Evolutionary conservation across 78 protist species (phyloP), one percentile per base, ranked within the genome.

Genomic region (Paratrimastix pyriformis): DNA sequence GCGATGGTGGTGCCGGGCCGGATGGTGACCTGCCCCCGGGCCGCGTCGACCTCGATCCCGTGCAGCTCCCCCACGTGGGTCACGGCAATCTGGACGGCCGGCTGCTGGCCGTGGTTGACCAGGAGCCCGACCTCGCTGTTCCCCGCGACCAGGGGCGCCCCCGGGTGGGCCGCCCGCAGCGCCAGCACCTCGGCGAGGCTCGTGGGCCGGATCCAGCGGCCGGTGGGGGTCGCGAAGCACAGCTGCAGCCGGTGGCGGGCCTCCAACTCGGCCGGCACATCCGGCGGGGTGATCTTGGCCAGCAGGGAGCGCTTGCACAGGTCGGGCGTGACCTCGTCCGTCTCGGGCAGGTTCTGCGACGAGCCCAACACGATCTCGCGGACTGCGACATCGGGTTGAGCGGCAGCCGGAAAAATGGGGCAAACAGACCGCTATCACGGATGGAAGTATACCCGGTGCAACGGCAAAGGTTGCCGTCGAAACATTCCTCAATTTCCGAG

Each of bases 361-460:
- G n/a, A n/a, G n/a, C n/a, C n/a, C n/a, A n/a, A n/a, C n/a, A n/a
- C n/a, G n/a, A n/a, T n/a, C n/a, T n/a, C n/a, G n/a, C n/a, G n/a
- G n/a, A n/a, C n/a, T n/a, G n/a, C n/a, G n/a, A n/a, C n/a, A n/a
- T n/a, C n/a, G n/a, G n/a, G n/a, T n/a, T n/a, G n/a, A n/a, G n/a
- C n/a, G n/a, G n/a, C n/a, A n/a, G n/a, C n/a, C n/a, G n/a, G n/a
- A n/a, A n/a, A n/a, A n/a, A n/a, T n/a, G n/a, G n/a, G n/a, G n/a
- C n/a, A n/a, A n/a, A n/a, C n/a, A n/a, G n/a, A n/a, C n/a, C n/a
- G n/a, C n/a, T n/a, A 39, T 91, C 91, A 26, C 87, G 50, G 48
- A 93, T 94, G 44, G 96, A 94, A 6, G 97, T 54, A 75, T 94
- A 93, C 18, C 97, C 98, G 15, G 97, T 93, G 86, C 98, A 94